Conservation (phyloP, 83 land plant genomes). For the Diphasiastrum complanatum region DNA sequence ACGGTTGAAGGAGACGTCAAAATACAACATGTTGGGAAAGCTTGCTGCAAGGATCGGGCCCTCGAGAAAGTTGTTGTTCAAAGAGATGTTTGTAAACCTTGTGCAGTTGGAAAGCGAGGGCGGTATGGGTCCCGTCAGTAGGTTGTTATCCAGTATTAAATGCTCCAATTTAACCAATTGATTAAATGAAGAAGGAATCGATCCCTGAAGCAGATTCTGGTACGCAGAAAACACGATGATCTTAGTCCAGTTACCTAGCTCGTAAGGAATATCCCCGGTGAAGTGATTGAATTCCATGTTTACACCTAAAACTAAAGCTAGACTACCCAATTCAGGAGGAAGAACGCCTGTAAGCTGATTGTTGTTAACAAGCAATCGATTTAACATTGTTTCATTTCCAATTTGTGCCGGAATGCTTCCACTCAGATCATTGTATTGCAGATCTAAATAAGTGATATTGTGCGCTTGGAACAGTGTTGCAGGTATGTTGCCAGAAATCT, state of each 20-base stretch:
- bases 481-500: background rate
- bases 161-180: background rate
- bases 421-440: constrained; percentile 5
- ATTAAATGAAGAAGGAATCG: background rate
- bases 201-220: background rate
- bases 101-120: constrained; percentile 10
- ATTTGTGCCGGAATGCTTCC: constrained; percentile 5
- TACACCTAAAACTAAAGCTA: background rate
- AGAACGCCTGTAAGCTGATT: constrained; percentile 4
- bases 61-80: constrained; percentile 5
- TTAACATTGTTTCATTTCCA: background rate
- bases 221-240: background rate
- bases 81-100: background rate
- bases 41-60: background rate
- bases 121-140: background rate
- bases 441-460: background rate
- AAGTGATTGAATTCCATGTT: constrained; percentile 1
- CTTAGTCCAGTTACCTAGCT: constrained; percentile 8
- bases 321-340: constrained; percentile 1
- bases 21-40: background rate
- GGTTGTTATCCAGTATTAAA: constrained; percentile 10
- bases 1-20: constrained; percentile 13
- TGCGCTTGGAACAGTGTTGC: background rate
- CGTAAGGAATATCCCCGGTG: constrained; percentile 1
- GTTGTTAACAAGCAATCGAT: constrained; percentile 2